phyloP scores from a whole-genome alignment of 345 rosid genomes.

The Cardamine resedifolia region DNA sequence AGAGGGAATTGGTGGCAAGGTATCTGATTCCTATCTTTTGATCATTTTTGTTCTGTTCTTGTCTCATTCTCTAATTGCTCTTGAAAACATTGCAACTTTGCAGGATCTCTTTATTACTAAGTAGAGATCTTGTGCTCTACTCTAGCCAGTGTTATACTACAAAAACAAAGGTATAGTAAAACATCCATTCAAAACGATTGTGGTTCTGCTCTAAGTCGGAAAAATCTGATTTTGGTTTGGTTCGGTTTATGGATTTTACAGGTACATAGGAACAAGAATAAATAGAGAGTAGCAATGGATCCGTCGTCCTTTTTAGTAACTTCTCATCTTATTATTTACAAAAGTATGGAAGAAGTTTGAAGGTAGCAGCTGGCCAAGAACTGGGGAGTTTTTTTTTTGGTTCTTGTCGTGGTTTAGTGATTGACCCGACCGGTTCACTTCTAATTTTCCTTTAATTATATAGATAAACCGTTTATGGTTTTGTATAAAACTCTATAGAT shows the following conservation, averaged over 20 bases:
- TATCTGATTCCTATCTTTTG: slow-evolving; percentile 25
- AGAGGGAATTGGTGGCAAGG: slow-evolving; percentile 99
- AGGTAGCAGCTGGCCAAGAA: slow-evolving; percentile 19
- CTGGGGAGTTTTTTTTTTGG: slow-evolving; percentile 24
- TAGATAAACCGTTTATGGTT: slow-evolving; percentile 11
- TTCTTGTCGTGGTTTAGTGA: slow-evolving; percentile 34
- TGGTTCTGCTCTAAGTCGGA: not conserved
- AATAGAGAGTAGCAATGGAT: slow-evolving; percentile 10
- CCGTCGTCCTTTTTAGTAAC: slow-evolving; percentile 20
- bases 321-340: slow-evolving; percentile 38
- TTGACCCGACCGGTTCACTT: slow-evolving; percentile 27
- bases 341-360: slow-evolving; percentile 39
- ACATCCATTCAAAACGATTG: not conserved
- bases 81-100: not conserved
- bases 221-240: not conserved
- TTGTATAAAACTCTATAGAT: slow-evolving; percentile 25
- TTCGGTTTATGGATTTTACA: not conserved
- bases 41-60: not conserved
- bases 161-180: slow-evolving; percentile 11
- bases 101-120: slow-evolving; percentile 41
- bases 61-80: slow-evolving; percentile 18
- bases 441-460: not conserved
- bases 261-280: slow-evolving; percentile 26
- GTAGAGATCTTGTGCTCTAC: slow-evolving; percentile 23
- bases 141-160: slow-evolving; percentile 8